Conservation (phyloP, 495 filamentous ascomycete species). For the Talaromyces adpressus region DNA sequence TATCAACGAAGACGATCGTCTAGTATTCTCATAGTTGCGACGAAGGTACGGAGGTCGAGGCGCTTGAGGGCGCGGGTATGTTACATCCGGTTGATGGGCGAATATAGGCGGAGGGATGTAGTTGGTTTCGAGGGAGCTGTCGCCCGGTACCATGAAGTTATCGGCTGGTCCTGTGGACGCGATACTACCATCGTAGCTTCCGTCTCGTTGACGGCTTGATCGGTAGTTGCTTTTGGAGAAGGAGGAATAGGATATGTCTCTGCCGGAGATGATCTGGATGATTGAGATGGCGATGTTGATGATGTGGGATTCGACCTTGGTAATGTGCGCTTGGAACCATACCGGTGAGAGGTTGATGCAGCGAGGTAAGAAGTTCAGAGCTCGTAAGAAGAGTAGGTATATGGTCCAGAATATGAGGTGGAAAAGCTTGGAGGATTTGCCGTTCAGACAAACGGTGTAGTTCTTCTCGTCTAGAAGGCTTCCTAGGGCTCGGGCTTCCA, state of each 20-base stretch:
- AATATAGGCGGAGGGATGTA: background rate
- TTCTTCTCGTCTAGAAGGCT: background rate
- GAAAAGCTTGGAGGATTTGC: background rate
- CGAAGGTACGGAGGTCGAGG: slow-evolving; percentile 5
- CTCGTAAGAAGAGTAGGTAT: slow-evolving; percentile 4
- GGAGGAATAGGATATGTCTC: background rate
- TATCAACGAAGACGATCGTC: background rate
- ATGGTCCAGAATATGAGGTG: background rate
- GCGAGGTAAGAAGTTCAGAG: background rate
- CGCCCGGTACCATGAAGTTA: background rate
- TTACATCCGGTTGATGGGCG: background rate
- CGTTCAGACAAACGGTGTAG: background rate
- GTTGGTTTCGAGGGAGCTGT: slow-evolving; percentile 4
- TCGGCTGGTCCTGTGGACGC: background rate
- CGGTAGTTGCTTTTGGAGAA: background rate
- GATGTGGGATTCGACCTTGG: background rate
- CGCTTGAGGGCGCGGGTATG: slow-evolving; percentile 1
- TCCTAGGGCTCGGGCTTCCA: background rate
- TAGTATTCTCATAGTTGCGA: background rate
- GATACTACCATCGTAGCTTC: background rate
- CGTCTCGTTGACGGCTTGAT: background rate
- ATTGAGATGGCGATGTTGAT: slow-evolving; percentile 1
- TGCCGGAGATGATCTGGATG: background rate
- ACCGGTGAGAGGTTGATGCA: background rate
- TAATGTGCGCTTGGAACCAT: background rate